These are phyloP conservation scores for Solidago caesia DNA, from an alignment of 129 eudicot genomes.

Conservation along the genomic window DNA sequence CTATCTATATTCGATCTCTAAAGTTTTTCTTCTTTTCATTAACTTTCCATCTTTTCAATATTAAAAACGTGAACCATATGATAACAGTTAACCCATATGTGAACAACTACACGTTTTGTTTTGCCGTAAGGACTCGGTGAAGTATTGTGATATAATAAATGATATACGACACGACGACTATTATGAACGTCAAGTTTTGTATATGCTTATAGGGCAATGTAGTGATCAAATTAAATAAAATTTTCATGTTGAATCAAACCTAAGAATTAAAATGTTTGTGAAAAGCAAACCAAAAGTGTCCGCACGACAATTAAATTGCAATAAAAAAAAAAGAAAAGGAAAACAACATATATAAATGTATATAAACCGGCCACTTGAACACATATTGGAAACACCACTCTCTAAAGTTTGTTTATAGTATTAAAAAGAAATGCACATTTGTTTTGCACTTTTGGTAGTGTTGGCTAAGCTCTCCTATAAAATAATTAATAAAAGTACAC, in stretches of 20 bases:
- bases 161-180: no score
- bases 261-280: slow-evolving; percentile 11
- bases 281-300: slow-evolving; percentile 20
- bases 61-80: slow-evolving; percentile 12
- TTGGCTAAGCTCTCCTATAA: slow-evolving; percentile 17
- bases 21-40: slow-evolving; percentile 2
- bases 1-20: neutral
- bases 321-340: neutral
- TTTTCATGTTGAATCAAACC: neutral
- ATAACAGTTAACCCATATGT: neutral
- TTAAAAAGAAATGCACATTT: slow-evolving; percentile 16
- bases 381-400: slow-evolving; percentile 23
- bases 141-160: no score
- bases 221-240: neutral
- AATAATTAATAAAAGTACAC: slow-evolving; percentile 2
- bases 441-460: slow-evolving; percentile 5
- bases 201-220: neutral
- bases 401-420: slow-evolving; percentile 21
- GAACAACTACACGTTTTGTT: neutral
- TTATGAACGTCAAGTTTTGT: neutral
- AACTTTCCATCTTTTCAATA: neutral
- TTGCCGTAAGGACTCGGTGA: neutral
- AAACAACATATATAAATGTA: neutral
- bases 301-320: slow-evolving; percentile 1
- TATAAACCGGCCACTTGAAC: slow-evolving; percentile 17